Percentiles rank a stretch among this genome's conserved stretches.
Conservation (phyloP, 805 yeast species). For the Pachysolen tannophilus region DNA sequence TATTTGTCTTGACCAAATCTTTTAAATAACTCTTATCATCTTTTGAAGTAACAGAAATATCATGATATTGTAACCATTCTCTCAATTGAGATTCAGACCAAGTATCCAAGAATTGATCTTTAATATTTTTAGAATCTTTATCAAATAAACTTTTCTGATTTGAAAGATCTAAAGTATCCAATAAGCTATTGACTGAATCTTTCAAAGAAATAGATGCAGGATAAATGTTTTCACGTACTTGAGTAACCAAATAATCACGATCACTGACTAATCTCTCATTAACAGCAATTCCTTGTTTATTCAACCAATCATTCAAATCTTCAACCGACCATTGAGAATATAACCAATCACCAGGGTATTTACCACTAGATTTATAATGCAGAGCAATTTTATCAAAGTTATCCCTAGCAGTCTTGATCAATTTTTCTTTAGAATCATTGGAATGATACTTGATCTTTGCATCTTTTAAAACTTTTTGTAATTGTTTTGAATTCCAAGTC, state of each 20-base stretch:
- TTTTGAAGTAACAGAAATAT: constrained; percentile 28
- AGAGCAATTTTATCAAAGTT: constrained; percentile 32
- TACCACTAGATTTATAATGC: constrained; percentile 29
- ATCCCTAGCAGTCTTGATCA: constrained; percentile 32
- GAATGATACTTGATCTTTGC: constrained; percentile 22
- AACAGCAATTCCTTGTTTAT: constrained; percentile 31
- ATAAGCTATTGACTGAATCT: constrained; percentile 28
- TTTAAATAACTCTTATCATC: constrained; percentile 27
- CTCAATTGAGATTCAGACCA: constrained; percentile 49
- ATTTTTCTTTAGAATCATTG: constrained; percentile 26
- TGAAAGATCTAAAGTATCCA: constrained; percentile 31
- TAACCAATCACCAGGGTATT: constrained; percentile 43
- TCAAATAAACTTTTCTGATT: constrained; percentile 26
- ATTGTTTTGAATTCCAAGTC: constrained; percentile 31
- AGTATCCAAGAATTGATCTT: constrained; percentile 35
- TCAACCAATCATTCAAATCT: constrained; percentile 42
- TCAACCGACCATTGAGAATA: constrained; percentile 46
- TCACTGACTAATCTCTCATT: constrained; percentile 23
- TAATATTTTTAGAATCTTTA: constrained; percentile 29
- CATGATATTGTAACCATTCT: constrained; percentile 45
- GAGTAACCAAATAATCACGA: constrained; percentile 35
- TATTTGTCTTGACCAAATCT: constrained; percentile 25
- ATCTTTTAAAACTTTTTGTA: constrained; percentile 24
- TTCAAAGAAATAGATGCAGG: constrained; percentile 27
- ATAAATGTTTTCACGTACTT: constrained; percentile 37